Conservation (phyloP, 2,329 filamentous ascomycete species). For the Fusarium euwallaceae region DNA sequence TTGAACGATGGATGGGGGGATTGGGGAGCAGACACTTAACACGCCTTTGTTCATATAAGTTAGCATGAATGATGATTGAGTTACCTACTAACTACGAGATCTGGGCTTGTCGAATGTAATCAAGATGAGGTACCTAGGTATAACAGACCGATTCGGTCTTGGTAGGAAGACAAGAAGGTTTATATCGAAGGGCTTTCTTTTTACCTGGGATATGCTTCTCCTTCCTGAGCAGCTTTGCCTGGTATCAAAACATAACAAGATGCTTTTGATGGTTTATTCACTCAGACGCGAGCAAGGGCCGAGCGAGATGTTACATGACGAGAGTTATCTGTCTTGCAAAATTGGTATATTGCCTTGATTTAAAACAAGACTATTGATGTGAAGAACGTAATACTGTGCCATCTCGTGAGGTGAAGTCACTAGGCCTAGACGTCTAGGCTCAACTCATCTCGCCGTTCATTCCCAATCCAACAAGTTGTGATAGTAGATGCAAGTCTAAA, state of each 20-base stretch:
- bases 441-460: conserved; percentile 3
- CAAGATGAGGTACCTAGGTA: neutral
- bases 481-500: conserved; percentile 19
- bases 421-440: neutral
- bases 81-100: conserved; percentile 2
- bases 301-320: conserved; percentile 31
- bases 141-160: neutral
- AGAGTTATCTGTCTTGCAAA: conserved; percentile 39
- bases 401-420: neutral
- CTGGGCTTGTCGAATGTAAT: conserved; percentile 16
- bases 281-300: neutral
- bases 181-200: neutral
- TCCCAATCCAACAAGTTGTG: conserved; percentile 20
- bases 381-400: conserved; percentile 12
- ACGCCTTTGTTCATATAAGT: neutral
- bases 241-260: neutral
- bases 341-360: conserved; percentile 43
- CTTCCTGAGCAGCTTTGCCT: neutral
- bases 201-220: neutral
- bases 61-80: neutral
- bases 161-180: neutral
- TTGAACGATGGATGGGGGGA: neutral
- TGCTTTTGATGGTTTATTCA: neutral
- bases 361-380: conserved; percentile 24
- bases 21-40: neutral